Conservation (phyloP, 352 stramenopile species). For the Phytopythium vexans region DNA sequence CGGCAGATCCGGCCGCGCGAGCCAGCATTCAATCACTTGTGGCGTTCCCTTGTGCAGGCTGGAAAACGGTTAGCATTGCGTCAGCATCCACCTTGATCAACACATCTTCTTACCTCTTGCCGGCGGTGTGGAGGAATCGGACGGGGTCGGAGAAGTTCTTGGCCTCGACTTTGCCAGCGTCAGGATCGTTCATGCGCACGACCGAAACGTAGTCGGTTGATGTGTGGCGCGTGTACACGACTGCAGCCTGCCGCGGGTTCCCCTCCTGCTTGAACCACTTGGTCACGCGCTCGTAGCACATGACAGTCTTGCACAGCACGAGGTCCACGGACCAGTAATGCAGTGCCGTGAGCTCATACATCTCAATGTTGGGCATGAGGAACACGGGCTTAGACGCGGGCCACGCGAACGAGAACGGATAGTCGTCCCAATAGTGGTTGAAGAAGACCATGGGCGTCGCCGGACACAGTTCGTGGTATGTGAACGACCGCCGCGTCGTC, state of each 20-base stretch:
- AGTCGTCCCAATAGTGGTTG: constrained; percentile 52
- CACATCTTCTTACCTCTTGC: constrained; percentile 27
- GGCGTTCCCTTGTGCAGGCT: constrained; percentile 29
- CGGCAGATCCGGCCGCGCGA: constrained; percentile 25
- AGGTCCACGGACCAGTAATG: constrained; percentile 46
- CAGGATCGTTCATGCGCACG: constrained; percentile 8
- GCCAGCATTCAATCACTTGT: constrained; percentile 43
- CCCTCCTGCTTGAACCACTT: constrained; percentile 52
- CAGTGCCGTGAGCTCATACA: constrained; percentile 40
- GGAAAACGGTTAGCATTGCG: background rate
- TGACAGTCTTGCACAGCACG: constrained; percentile 52
- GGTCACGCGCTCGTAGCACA: constrained; percentile 33
- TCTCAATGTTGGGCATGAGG: constrained; percentile 53
- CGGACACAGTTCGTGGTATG: constrained; percentile 57
- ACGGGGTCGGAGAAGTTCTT: constrained; percentile 24
- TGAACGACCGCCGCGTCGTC: constrained; percentile 14
- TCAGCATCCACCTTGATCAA: constrained; percentile 11
- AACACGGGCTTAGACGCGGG: constrained; percentile 37
- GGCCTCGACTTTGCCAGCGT: constrained; percentile 6
- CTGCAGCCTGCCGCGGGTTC: constrained; percentile 33
- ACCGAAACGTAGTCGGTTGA: constrained; percentile 27
- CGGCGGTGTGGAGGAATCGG: constrained; percentile 30
- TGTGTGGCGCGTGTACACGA: constrained; percentile 46
- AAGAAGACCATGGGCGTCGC: constrained; percentile 51
- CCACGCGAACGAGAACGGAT: constrained; percentile 21